These are phyloP conservation scores for Xylaria bambusicola DNA, from an alignment of 495 filamentous ascomycete species.

Conservation along the genomic window DNA sequence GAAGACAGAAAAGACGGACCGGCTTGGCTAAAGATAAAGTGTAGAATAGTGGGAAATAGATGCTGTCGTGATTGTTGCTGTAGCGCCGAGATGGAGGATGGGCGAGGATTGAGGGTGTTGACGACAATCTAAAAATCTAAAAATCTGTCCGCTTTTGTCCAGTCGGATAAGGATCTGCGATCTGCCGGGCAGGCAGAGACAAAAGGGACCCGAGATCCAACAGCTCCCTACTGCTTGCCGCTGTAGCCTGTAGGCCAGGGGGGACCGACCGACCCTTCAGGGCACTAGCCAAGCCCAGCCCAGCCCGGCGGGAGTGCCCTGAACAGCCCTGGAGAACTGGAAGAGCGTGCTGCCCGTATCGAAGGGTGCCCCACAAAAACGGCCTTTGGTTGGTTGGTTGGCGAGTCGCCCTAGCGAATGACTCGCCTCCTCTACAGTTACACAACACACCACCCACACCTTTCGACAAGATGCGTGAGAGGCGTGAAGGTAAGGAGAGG, in stretches of 20 bases:
- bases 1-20: background rate
- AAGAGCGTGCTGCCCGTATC: background rate
- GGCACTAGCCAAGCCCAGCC: constrained; percentile 12
- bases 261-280: background rate
- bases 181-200: constrained; percentile 10
- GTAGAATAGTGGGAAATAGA: background rate
- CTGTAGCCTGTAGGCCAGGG: constrained; percentile 8
- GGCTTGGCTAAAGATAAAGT: background rate
- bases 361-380: constrained; percentile 10
- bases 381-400: background rate
- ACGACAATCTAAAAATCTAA: background rate
- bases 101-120: background rate
- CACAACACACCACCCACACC: constrained; percentile 8
- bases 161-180: constrained; percentile 15
- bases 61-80: background rate
- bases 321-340: too few species aligned
- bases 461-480: background rate
- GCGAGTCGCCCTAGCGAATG: constrained; percentile 6
- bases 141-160: background rate
- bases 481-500: background rate
- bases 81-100: background rate
- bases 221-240: too few species aligned
- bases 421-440: constrained; percentile 5
- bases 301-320: background rate
- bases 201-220: background rate